Base-by-base conservation (phyloP, 306 rosid genomes). In the Elaeagnus macrophylla region DNA sequence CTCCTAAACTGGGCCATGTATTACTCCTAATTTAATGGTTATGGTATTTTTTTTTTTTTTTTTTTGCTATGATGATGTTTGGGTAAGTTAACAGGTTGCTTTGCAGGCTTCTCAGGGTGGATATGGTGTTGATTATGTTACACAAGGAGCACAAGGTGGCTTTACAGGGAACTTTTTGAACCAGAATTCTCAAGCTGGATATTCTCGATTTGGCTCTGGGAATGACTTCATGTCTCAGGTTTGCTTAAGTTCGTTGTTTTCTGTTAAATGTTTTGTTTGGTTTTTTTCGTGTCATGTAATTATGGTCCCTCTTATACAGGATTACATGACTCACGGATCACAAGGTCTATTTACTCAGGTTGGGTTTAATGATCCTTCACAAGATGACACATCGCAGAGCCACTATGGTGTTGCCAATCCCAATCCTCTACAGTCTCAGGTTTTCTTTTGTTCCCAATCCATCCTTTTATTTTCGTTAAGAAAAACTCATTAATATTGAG, bases 191-290 rank as follows among this genome's bases (percentile, higher is more conserved):
- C 99, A 87, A 80, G 84, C 99, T 41, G 94, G 93, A 32, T 93
- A 84, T 78, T 82, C 95, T 54, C 94, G 99, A 62, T 93, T 93
- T 64, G 86, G 97, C 61, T 55, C 88, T 48, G 99, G 96, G 67
- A 93, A 93, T 49, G 99, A 93, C 55, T 93, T 88, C 63, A 84
- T 93, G 99, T 88, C 99, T 59, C 99, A 93, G 96, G 99, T 93
- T 56, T 67, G 62, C 48, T 67, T 46, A 51, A 58, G 35, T 20
- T 59, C 2, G 7, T 1, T 8, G n/a, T 17, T 9, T 19, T 19
- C 49, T 2, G 41, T 45, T 51, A 13, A 15, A 16, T 13, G 13
- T 39, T 16, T 13, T 45, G 53, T 39, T 12, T 16, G 50, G 9
- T 39, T 16, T 42, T 35, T 41, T 65, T 48, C 32, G 4, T 25